phyloP scores from a whole-genome alignment of 2,329 filamentous ascomycete species.

The Hymenoscyphus occultus region DNA sequence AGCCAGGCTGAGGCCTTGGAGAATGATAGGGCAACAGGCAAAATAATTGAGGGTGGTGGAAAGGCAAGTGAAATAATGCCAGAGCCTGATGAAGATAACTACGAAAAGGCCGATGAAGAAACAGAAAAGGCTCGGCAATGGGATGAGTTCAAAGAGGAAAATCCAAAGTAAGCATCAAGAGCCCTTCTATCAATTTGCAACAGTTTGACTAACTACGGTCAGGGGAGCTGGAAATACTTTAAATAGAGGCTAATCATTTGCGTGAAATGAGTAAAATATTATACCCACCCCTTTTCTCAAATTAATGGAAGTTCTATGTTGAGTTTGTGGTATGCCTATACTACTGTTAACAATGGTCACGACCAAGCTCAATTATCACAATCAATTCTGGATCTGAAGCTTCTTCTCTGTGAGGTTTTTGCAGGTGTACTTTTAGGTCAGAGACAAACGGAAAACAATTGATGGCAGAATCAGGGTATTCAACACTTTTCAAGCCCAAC shows the following conservation, averaged over 20 bases:
- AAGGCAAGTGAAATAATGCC: constrained; percentile 65
- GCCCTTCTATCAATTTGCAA: too few species aligned
- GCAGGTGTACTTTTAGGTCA: too few species aligned
- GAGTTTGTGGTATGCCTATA: too few species aligned
- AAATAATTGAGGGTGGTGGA: constrained; percentile 88
- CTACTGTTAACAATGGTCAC: too few species aligned
- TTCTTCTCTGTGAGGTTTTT: too few species aligned
- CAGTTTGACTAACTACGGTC: constrained; percentile 12
- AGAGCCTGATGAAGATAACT: constrained; percentile 84
- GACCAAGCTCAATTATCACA: too few species aligned
- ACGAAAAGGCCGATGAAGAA: constrained; percentile 82
- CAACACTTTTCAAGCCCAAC: too few species aligned
- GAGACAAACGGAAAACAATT: too few species aligned
- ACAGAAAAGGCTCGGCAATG: constrained; percentile 91
- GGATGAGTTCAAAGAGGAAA: constrained; percentile 92
- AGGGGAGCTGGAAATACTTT: constrained; percentile 75
- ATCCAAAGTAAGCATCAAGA: constrained; percentile 57
- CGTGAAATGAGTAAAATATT: neutral
- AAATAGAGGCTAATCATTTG: constrained; percentile 60
- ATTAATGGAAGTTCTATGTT: too few species aligned
- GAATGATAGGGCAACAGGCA: constrained; percentile 79
- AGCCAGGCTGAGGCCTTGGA: constrained; percentile 96
- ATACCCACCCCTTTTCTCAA: neutral
- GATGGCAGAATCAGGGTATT: too few species aligned
- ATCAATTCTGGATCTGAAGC: too few species aligned